Base-by-base conservation (phyloP, 352 stramenopile species). In the Globisporangium alternatum region DNA sequence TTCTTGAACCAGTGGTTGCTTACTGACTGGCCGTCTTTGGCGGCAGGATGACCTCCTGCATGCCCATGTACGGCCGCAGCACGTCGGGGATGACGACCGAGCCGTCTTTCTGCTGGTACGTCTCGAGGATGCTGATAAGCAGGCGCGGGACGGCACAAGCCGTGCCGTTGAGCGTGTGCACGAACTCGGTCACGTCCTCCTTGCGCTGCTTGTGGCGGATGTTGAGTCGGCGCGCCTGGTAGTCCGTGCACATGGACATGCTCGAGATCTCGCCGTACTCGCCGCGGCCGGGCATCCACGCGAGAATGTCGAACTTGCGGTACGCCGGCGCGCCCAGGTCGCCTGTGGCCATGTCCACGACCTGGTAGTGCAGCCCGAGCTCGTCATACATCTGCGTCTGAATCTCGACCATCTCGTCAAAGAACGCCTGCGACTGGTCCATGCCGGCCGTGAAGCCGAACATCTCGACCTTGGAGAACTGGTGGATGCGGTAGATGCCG, bases 381-480 rank as follows among this genome's bases (percentile, higher is more conserved):
- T 94, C 75, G 13, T 81, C 64, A 64, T 90, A 91, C 66, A 96
- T 82, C 35, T 79, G 73, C 9, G 74, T 87, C 69, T 96, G 81
- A 48, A 96, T 88, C 2, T 71, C 75, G 8, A 93, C 64, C 74
- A 97, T 91, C 53, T 94, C 85, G 9, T 95, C 55, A 41, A 95
- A 93, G 61, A 93, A 87, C 15, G 21, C 21, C 19, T 93, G 71
- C 3, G 75, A 81, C 64, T 96, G 82, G 5, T 70, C 73, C 70
- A 88, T 83, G 30, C 83, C 80, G 31, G 80, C 85, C 31, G 78
- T 81, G 64, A 96, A 93, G 59, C 75, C 84, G 59, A 96, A 93
- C 89, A 96, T 95, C 66, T 97, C 89, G 19, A 95, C 87, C 60
- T 97, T 96, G 68, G 71, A 89, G 64, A 97, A 97, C 68, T 97